Evolutionary conservation across 225 moss, liverwort and hornwort species (phyloP).

Genomic region (Lunularia cruciata): DNA sequence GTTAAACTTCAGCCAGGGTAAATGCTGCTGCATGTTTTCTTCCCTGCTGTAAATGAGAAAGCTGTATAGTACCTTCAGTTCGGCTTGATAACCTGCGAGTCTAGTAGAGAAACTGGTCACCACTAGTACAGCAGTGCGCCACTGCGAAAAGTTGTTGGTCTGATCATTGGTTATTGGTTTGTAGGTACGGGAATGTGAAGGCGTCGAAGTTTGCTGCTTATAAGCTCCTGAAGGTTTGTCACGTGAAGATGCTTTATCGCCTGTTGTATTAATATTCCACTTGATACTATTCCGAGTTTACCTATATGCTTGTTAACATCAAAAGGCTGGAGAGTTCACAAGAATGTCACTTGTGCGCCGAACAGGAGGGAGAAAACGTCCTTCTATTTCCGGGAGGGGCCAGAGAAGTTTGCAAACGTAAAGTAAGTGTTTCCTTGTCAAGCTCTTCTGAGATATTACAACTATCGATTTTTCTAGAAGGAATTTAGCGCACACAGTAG

Average conservation of each 20-base stretch:
- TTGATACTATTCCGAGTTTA: too few relatives aligned
- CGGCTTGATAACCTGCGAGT: too few relatives aligned
- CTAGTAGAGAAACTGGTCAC: too few relatives aligned
- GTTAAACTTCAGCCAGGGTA: neutral
- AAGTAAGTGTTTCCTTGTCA: constrained; percentile 53
- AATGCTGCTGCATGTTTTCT: neutral
- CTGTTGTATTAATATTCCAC: too few relatives aligned
- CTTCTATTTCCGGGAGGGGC: constrained; percentile 89
- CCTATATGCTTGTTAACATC: too few relatives aligned
- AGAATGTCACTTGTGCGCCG: neutral
- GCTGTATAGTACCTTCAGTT: neutral
- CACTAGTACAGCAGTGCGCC: too few relatives aligned
- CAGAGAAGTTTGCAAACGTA: constrained; percentile 92
- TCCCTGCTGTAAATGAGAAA: neutral
- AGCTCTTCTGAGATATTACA: neutral
- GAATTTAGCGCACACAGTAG: too few relatives aligned
- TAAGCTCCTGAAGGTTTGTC: constrained; percentile 78
- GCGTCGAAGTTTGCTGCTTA: constrained; percentile 78
- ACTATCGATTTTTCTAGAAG: too few relatives aligned
- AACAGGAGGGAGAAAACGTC: constrained; percentile 84
- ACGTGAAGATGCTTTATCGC: neutral
- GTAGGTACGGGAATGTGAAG: constrained; percentile 95
- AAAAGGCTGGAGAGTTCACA: neutral
- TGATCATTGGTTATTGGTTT: too few relatives aligned
- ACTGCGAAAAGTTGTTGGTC: too few relatives aligned